Conservation (phyloP, 495 filamentous ascomycete species). For the Penicillium herquei region DNA sequence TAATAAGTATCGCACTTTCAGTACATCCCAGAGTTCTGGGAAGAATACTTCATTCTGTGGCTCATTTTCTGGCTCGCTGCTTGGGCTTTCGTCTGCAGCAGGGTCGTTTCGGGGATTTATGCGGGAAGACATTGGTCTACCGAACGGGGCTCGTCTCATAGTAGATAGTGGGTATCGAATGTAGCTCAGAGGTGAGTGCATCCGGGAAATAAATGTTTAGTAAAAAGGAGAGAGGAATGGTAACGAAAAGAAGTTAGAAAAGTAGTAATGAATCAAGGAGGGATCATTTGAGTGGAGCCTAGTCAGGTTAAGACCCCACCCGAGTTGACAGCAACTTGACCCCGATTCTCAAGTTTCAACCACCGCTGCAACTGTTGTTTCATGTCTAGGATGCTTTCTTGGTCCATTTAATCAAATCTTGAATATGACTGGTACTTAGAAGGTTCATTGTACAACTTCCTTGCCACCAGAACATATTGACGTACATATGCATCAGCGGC, state of each 20-base stretch:
- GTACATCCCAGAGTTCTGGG: constrained; percentile 33
- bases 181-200: too few species aligned
- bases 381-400: too few species aligned
- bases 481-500: not conserved
- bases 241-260: too few species aligned
- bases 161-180: too few species aligned
- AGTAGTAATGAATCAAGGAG: too few species aligned
- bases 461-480: not conserved
- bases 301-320: not conserved
- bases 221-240: not conserved
- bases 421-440: too few species aligned
- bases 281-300: not conserved
- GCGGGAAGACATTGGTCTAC: too few species aligned
- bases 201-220: too few species aligned
- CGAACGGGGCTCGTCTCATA: too few species aligned
- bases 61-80: not conserved
- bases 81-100: not conserved
- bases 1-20: constrained; percentile 36
- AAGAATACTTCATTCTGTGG: constrained; percentile 15
- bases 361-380: not conserved
- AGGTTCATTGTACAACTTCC: not conserved
- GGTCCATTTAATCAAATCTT: too few species aligned
- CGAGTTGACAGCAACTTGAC: not conserved
- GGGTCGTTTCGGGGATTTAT: too few species aligned
- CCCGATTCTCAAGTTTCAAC: not conserved